Conservation (phyloP, 176 grass and related monocot species). For the Panicum miliaceum region DNA sequence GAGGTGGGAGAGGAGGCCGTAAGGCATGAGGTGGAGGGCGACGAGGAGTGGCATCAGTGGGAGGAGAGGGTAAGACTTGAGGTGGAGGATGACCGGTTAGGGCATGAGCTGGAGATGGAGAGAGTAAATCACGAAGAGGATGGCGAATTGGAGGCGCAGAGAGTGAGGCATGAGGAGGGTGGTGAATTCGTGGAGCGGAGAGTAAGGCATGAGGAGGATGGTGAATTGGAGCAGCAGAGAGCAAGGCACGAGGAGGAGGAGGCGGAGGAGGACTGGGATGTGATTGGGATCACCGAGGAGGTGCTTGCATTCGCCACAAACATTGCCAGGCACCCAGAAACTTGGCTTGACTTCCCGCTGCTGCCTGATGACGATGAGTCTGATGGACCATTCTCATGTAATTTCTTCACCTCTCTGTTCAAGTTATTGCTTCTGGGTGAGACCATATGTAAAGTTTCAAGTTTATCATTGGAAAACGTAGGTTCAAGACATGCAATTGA, state of each 20-base stretch:
- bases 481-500: not conserved
- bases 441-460: not conserved
- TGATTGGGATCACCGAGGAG: slow-evolving; percentile 85
- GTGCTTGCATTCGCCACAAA: slow-evolving; percentile 84
- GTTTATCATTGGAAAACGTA: not conserved
- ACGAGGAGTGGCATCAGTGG: slow-evolving; percentile 37
- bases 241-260: slow-evolving; percentile 35
- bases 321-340: slow-evolving; percentile 89
- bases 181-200: not conserved
- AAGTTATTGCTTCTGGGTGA: slow-evolving; percentile 8
- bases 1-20: not conserved
- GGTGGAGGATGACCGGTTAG: not conserved
- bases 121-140: slow-evolving; percentile 4
- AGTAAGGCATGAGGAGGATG: slow-evolving; percentile 33
- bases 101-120: slow-evolving; percentile 4
- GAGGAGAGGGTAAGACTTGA: slow-evolving; percentile 22
- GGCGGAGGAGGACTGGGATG: slow-evolving; percentile 53
- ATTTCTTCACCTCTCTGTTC: slow-evolving; percentile 31
- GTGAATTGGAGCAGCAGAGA: slow-evolving; percentile 4
- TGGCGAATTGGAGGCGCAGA: slow-evolving; percentile 2
- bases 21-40: slow-evolving; percentile 2
- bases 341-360: slow-evolving; percentile 94
- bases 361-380: slow-evolving; percentile 80
- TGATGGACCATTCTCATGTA: slow-evolving; percentile 73
- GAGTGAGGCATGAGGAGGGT: not conserved